A percentile compares a stretch with the other conserved stretches of the same genome.
These are phyloP conservation scores for Guyanaporus albipodus DNA, from an alignment of 768 basidiomycete genomes.

Conservation along the genomic window DNA sequence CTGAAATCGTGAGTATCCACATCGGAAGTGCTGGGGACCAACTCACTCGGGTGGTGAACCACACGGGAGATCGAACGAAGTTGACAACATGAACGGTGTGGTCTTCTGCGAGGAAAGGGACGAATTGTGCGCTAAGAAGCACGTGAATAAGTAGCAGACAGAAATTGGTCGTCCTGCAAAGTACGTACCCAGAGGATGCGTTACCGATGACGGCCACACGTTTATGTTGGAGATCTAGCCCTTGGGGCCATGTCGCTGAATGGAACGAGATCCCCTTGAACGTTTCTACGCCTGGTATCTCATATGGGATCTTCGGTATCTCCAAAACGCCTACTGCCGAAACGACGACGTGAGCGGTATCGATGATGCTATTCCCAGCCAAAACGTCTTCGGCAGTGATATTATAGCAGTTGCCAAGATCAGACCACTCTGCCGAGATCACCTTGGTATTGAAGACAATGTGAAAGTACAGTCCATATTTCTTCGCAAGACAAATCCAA, in stretches of 20 bases:
- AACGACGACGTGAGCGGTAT: constrained; percentile 45
- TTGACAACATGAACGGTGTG: constrained; percentile 51
- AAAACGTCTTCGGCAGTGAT: constrained; percentile 31
- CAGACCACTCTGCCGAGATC: constrained; percentile 44
- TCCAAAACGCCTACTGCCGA: constrained; percentile 49
- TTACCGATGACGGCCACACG: constrained; percentile 49
- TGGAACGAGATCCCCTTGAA: constrained; percentile 54
- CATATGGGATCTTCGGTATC: constrained; percentile 37
- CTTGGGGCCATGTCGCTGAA: constrained; percentile 46
- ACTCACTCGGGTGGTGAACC: constrained; percentile 52
- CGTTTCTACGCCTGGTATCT: constrained; percentile 31
- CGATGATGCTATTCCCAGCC: constrained; percentile 29
- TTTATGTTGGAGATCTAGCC: constrained; percentile 41
- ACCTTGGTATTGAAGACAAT: constrained; percentile 45
- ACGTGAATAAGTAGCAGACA: constrained; percentile 1
- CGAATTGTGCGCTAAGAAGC: constrained; percentile 52
- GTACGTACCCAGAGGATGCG: constrained; percentile 59
- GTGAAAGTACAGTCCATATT: constrained; percentile 39
- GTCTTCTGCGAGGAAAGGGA: constrained; percentile 51
- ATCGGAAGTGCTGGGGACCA: not conserved
- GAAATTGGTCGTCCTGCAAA: constrained; percentile 7
- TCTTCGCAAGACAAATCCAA: constrained; percentile 39
- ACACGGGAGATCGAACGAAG: constrained; percentile 58
- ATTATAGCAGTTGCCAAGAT: constrained; percentile 32
- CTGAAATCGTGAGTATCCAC: constrained; percentile 35